Base-by-base conservation (phyloP, 768 basidiomycete species). In the Aureoboletus auriporus region DNA sequence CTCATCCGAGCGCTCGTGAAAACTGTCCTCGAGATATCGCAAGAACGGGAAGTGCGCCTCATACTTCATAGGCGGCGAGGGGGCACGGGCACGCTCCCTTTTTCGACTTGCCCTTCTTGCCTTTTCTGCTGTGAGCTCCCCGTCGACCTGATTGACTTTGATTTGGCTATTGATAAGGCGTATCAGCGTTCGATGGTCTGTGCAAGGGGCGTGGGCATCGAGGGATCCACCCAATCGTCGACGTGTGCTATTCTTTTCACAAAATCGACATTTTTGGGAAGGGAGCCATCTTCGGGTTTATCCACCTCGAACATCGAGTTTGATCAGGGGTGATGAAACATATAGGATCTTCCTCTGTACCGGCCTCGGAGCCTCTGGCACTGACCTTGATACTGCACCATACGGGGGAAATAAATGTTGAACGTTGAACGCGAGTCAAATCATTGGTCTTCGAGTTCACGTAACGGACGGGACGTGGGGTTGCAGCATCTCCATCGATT, bases 171-270 rank as follows among this genome's bases (percentile, higher is more conserved):
- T 4, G 59, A 56, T 7, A 66, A 64, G 2, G 69, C 49, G 61
- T 63, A 47, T 20, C 57, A 54, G 17, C 56, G 64, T 29, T 55
- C 54, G 9, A 44, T 29, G 30, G 64, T 52, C 41, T 46, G 55
- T 16, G 66, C 60, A 27, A 66, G 57, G 6, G 69, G 65, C 3
- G 72, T 65, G 6, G 82, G 73, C 47, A 77, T 48, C 23, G 80
- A 76, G 0, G 87, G 82, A 42, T 86, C 85, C 9, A 87, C 76
- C 88, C 88, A 90, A 42, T 78, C 78, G 8, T 77, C 77, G 8
- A 77, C 77, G 7, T 67, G 59, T 8, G 48, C 56, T 34, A 65
- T 57, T 16, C 61, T 63, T 57, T 65, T 55, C 33, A 54, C 62
- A 39, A 59, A 60, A 43, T 65, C 61, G 17, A 66, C 59, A 6